These are phyloP conservation scores for Dalbergia cochinchinensis DNA, from an alignment of 306 rosid species.

Conservation along the genomic window DNA sequence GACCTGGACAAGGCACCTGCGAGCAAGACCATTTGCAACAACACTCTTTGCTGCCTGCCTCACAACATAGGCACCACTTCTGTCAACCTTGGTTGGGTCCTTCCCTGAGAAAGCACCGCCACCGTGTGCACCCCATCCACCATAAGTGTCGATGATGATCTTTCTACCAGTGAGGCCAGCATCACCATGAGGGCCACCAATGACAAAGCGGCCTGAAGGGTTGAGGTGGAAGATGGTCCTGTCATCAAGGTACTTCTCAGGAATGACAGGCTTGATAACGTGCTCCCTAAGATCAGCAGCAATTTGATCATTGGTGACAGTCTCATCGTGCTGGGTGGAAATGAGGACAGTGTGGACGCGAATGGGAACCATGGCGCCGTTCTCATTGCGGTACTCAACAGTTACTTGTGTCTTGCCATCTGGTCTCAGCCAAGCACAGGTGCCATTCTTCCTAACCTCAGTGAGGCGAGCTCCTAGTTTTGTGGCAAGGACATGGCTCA, in stretches of 20 bases:
- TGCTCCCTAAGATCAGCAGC: slow-evolving; percentile 97
- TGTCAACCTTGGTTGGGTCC: slow-evolving; percentile 99
- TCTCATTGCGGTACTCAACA: slow-evolving; percentile 87
- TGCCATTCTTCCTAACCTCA: slow-evolving; percentile 95
- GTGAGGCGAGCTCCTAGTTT: slow-evolving; percentile 95
- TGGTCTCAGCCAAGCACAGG: slow-evolving; percentile 96
- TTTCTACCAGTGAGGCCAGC: slow-evolving; percentile 99
- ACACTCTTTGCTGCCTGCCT: slow-evolving; percentile 99
- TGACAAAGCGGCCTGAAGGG: slow-evolving; percentile 99
- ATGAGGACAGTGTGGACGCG: slow-evolving; percentile 99
- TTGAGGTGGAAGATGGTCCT: slow-evolving; percentile 99
- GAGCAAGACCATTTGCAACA: slow-evolving; percentile 94
- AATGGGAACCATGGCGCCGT: slow-evolving; percentile 94
- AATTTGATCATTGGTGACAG: slow-evolving; percentile 93
- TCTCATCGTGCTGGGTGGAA: slow-evolving; percentile 99
- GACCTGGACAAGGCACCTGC: slow-evolving; percentile 91
- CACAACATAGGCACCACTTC: slow-evolving; percentile 97
- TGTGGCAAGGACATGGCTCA: slow-evolving; percentile 97
- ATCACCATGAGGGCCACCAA: slow-evolving; percentile 99
- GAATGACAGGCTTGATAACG: slow-evolving; percentile 94
- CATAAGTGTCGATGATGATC: slow-evolving; percentile 96
- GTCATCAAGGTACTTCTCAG: slow-evolving; percentile 96
- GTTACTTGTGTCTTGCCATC: slow-evolving; percentile 99
- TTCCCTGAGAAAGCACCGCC: slow-evolving; percentile 99
- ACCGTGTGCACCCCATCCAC: slow-evolving; percentile 99